Evolutionary conservation across 1,284 basidiomycete genomes (phyloP).

Genomic region (Malassezia globosa): DNA sequence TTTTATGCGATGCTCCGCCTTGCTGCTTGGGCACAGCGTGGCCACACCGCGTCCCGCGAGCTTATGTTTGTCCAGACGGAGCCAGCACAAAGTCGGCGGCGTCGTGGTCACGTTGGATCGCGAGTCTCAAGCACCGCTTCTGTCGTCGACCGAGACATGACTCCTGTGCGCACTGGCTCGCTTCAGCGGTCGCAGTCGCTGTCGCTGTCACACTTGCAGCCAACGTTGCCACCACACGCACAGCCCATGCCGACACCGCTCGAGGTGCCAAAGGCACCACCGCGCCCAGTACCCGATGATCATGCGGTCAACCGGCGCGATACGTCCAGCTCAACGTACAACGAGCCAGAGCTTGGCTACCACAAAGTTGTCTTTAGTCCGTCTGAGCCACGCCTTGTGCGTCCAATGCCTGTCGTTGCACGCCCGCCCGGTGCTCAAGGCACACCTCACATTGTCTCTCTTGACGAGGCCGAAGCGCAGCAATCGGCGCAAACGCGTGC

Average conservation of each 20-base stretch:
- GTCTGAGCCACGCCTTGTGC: conserved; percentile 12
- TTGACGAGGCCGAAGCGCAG: not conserved
- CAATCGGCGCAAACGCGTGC: not conserved
- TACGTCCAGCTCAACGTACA: not conserved
- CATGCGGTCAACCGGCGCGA: not conserved
- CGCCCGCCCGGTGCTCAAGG: not conserved
- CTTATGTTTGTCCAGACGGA: conserved; percentile 39
- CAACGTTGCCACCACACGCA: not conserved
- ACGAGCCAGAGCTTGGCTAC: conserved; percentile 2
- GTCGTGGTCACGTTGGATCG: not conserved
- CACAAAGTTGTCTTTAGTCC: conserved; percentile 2
- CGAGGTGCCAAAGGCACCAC: conserved; percentile 12
- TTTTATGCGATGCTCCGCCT: conserved; percentile 44
- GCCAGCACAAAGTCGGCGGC: conserved; percentile 6
- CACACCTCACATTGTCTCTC: not conserved
- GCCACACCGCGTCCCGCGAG: conserved; percentile 21
- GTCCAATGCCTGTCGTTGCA: conserved; percentile 14
- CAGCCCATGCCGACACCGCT: not conserved
- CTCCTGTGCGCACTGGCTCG: not conserved
- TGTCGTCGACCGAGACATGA: not conserved
- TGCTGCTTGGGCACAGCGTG: conserved; percentile 41
- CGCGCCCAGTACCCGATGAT: conserved; percentile 4
- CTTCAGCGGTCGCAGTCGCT: too few species aligned
- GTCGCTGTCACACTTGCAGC: not conserved
- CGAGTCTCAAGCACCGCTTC: conserved; percentile 5